Base-by-base conservation (phyloP, 208 protist genomes). In the Trypanosomatidae sp. region DNA sequence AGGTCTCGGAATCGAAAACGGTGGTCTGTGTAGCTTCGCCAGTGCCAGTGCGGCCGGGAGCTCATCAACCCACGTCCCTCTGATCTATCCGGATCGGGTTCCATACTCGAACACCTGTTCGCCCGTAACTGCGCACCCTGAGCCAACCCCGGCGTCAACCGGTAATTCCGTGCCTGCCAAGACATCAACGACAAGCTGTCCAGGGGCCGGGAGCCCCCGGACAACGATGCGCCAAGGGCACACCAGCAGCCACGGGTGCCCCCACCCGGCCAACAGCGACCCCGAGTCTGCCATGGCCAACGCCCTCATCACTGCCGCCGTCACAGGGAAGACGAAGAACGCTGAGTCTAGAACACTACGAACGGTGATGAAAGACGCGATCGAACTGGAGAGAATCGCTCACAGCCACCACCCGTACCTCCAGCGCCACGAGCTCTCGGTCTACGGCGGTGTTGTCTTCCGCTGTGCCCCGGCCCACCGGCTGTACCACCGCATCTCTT, bases 361-460 rank as follows among this genome's bases (percentile, higher is more conserved):
- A n/a, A 66, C 66, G 12, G 80, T 84, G 1, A 58, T 87, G 36
- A 78, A 82, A 39, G 75, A 88, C 52, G 78, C 79, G 13, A 59
- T 69, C 2, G 67, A 84, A 43, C 66, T 77, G 55, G 79, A 85
- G 66, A 71, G 72, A 53, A 62, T 66, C 30, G 13, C 69, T 9
- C 78, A 88, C 81, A 85, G 71, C 66, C 49, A 60, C 28, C 86
- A 90, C 58, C 80, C 72, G 6, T 90, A 88, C 68, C 78, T 90
- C 28, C 74, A 71, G 43, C 70, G 55, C 28, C 41, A 86, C 70
- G 82, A 81, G 13, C 73, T 90, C 22, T 80, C 82, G 39, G 86
- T 90, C 33, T 74, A 80, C 43, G 52, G 69, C 49, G 83, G 81
- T 33, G 86, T 90, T 6, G 64, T 84, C 72, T 90, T 90, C 62